Conservation (phyloP, 768 basidiomycete species). For the Auriscalpium microsporum region DNA sequence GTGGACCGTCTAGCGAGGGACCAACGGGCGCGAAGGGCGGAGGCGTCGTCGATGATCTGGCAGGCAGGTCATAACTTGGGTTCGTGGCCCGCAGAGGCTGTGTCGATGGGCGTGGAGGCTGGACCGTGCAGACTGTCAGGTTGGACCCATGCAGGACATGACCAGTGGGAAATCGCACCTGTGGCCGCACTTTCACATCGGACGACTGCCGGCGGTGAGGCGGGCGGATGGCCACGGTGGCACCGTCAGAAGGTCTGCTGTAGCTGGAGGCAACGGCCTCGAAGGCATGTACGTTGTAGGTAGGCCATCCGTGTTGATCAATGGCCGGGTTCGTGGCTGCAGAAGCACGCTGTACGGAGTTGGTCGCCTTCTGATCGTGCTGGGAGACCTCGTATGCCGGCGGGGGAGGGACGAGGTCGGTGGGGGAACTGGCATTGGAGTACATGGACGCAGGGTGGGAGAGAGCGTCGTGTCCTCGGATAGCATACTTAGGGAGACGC, state of each 20-base stretch:
- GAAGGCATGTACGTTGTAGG: conserved; percentile 8
- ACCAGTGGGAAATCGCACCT: not conserved
- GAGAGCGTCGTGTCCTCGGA: no score
- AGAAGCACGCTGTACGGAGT: not conserved
- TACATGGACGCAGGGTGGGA: not conserved
- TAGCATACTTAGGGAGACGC: no score
- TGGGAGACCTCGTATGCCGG: conserved; percentile 10
- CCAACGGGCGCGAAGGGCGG: conserved; percentile 32
- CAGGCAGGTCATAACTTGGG: no score
- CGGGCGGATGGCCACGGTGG: not conserved
- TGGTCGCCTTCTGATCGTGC: conserved; percentile 6
- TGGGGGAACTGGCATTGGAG: not conserved
- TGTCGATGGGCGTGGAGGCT: no score
- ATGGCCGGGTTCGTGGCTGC: not conserved
- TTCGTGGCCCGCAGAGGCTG: no score
- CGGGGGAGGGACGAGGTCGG: conserved; percentile 3
- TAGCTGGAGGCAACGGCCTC: conserved; percentile 5
- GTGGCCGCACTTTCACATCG: conserved; percentile 3
- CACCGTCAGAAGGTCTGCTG: not conserved
- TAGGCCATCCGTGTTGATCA: conserved; percentile 8
- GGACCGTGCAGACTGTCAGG: no score
- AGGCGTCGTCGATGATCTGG: conserved; percentile 20
- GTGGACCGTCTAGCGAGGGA: conserved; percentile 30
- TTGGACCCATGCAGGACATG: no score
- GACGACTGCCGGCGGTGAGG: not conserved